Evolutionary conservation across 2,329 filamentous ascomycete genomes (phyloP).

Genomic region (Shiraia bambusicola): DNA sequence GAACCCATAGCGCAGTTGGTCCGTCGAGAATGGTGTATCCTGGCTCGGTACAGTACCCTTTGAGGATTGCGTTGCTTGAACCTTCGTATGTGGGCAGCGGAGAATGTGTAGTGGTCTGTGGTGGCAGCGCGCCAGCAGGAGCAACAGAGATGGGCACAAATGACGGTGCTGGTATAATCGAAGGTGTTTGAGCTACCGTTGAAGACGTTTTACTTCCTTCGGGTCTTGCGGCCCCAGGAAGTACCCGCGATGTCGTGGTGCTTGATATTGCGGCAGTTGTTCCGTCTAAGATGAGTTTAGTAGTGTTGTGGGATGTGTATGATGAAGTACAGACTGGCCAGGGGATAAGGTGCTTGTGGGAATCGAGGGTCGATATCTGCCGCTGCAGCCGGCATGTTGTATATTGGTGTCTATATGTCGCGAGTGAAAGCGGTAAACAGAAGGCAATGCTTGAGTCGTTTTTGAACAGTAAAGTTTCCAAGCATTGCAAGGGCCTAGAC

Average conservation of each 20-base stretch:
- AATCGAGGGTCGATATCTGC: conserved; percentile 4
- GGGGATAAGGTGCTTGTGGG: conserved; percentile 7
- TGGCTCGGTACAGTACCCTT: conserved; percentile 20
- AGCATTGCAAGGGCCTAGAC: too few species aligned
- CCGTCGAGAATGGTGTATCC: conserved; percentile 22
- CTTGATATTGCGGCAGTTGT: conserved; percentile 2
- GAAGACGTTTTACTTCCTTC: neutral
- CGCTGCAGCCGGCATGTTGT: conserved; percentile 8
- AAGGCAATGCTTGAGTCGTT: neutral
- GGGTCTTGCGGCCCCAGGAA: neutral
- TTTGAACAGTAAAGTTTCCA: neutral
- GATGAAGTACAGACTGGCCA: conserved; percentile 3
- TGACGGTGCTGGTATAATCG: conserved; percentile 8
- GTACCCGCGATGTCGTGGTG: conserved; percentile 1
- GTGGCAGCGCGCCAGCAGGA: conserved; percentile 5
- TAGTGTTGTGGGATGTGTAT: neutral
- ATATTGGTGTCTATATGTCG: neutral
- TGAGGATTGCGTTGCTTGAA: conserved; percentile 9
- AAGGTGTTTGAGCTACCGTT: conserved; percentile 7
- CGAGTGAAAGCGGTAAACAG: neutral
- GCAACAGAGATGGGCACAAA: conserved; percentile 12
- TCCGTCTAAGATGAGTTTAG: conserved; percentile 4
- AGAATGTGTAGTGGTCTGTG: conserved; percentile 5
- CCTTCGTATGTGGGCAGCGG: conserved; percentile 3
- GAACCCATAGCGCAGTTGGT: conserved; percentile 19